Evolutionary conservation across 768 basidiomycete genomes (phyloP).

Genomic region (Pholiota microspora): DNA sequence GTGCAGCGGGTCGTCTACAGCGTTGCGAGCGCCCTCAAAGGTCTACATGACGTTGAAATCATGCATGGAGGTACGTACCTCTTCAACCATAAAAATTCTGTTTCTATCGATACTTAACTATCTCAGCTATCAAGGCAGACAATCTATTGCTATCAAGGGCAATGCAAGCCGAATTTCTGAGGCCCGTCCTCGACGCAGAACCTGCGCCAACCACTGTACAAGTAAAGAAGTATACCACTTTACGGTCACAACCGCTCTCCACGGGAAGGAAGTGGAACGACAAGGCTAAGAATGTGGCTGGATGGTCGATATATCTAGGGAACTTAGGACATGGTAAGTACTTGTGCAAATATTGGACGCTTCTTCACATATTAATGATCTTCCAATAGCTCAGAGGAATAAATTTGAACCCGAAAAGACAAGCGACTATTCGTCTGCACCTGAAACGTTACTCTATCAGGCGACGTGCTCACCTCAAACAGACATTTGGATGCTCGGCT

Average conservation of each 20-base stretch:
- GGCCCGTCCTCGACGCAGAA: constrained; percentile 8
- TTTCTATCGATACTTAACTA: neutral
- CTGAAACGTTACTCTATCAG: constrained; percentile 6
- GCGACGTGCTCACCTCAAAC: constrained; percentile 7
- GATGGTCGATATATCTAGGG: neutral
- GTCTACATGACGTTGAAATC: neutral
- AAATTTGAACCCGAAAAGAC: neutral
- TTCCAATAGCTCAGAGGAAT: neutral
- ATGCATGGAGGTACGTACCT: constrained; percentile 10
- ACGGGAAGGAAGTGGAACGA: constrained; percentile 12
- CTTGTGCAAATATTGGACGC: neutral
- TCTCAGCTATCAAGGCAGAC: neutral
- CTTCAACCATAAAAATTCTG: neutral
- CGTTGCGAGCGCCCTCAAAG: constrained; percentile 1
- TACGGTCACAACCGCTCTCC: constrained; percentile 12
- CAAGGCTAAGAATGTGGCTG: neutral
- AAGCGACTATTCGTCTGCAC: neutral
- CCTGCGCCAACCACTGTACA: neutral
- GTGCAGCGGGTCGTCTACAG: constrained; percentile 10
- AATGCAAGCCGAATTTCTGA: neutral
- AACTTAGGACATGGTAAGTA: constrained; percentile 10
- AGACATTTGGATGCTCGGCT: constrained; percentile 20
- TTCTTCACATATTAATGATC: neutral
- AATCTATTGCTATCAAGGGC: neutral
- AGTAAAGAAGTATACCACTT: constrained; percentile 14